Percentiles rank a stretch among this genome's conserved stretches.
These are phyloP conservation scores for Suillus spraguei DNA, from an alignment of 768 basidiomycete species.

Conservation along the genomic window DNA sequence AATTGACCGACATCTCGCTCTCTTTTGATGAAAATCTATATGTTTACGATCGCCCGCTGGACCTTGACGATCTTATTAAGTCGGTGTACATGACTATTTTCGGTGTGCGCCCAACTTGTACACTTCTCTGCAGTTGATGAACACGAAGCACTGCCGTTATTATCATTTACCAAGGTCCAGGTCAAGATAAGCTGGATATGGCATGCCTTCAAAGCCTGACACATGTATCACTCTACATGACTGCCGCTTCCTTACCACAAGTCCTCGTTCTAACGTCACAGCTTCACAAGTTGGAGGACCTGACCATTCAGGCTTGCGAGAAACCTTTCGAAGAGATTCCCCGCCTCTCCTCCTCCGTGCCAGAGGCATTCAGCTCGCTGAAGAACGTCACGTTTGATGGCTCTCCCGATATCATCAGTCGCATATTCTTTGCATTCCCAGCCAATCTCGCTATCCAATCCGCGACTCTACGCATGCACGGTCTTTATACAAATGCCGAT, in stretches of 20 bases:
- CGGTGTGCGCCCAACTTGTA: constrained; percentile 3
- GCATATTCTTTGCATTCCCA: no score
- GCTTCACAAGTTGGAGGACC: neutral
- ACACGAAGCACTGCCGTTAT: neutral
- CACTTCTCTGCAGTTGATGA: constrained; percentile 6
- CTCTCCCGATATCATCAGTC: no score
- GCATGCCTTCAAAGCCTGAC: neutral
- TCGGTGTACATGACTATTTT: no score
- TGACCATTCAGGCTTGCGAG: neutral
- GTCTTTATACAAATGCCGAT: no score
- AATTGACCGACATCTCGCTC: no score
- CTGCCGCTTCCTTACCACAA: constrained; percentile 4
- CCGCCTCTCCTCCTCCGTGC: neutral
- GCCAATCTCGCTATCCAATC: no score
- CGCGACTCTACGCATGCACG: no score
- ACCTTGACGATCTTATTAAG: no score
- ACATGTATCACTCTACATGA: neutral
- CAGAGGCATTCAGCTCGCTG: no score
- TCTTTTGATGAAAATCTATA: no score
- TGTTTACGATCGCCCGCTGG: no score
- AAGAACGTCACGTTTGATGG: no score
- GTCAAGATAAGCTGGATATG: neutral
- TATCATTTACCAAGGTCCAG: neutral
- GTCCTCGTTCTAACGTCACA: constrained; percentile 3
- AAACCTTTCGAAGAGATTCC: constrained; percentile 5